A percentile compares a stretch with the other conserved stretches of the same genome.
Evolutionary conservation across 1,139 yeast species (phyloP).

Genomic region (Waltiozyma sp.): DNA sequence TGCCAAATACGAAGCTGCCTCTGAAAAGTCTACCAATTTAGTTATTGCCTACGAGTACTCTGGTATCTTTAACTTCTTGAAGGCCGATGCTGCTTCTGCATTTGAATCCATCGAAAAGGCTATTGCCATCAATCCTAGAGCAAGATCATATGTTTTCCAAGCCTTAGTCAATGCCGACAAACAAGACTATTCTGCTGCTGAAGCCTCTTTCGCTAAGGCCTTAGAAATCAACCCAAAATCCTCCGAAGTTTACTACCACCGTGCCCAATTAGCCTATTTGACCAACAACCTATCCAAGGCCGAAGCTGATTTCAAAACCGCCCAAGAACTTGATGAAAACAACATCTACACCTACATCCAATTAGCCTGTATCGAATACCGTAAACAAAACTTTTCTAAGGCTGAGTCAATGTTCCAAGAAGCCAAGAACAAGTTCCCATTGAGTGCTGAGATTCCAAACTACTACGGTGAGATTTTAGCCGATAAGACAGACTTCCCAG

Average conservation of each 20-base stretch:
- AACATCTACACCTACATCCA: slow-evolving; percentile 86
- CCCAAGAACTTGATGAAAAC: slow-evolving; percentile 60
- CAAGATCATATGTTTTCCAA: slow-evolving; percentile 73
- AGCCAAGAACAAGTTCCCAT: slow-evolving; percentile 71
- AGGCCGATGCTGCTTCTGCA: slow-evolving; percentile 56
- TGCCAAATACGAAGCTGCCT: slow-evolving; percentile 33
- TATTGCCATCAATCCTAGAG: slow-evolving; percentile 59
- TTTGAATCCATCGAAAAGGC: slow-evolving; percentile 40
- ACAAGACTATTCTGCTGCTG: slow-evolving; percentile 48
- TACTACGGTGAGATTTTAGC: slow-evolving; percentile 91
- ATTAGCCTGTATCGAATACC: slow-evolving; percentile 85
- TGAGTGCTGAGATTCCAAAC: slow-evolving; percentile 86
- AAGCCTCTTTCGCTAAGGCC: slow-evolving; percentile 53
- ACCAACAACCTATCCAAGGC: slow-evolving; percentile 70
- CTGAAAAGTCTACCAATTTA: slow-evolving; percentile 23
- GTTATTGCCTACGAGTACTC: slow-evolving; percentile 76
- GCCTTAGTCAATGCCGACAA: slow-evolving; percentile 81
- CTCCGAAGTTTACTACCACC: slow-evolving; percentile 83
- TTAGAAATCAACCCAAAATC: slow-evolving; percentile 55
- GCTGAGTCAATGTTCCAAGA: slow-evolving; percentile 63
- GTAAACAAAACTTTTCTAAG: slow-evolving; percentile 52
- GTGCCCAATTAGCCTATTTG: slow-evolving; percentile 84
- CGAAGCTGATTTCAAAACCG: slow-evolving; percentile 61
- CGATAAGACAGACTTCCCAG: slow-evolving; percentile 63
- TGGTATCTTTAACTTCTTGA: slow-evolving; percentile 77